Evolutionary conservation across 768 basidiomycete species (phyloP).

Genomic region (Cyathus striatus): DNA sequence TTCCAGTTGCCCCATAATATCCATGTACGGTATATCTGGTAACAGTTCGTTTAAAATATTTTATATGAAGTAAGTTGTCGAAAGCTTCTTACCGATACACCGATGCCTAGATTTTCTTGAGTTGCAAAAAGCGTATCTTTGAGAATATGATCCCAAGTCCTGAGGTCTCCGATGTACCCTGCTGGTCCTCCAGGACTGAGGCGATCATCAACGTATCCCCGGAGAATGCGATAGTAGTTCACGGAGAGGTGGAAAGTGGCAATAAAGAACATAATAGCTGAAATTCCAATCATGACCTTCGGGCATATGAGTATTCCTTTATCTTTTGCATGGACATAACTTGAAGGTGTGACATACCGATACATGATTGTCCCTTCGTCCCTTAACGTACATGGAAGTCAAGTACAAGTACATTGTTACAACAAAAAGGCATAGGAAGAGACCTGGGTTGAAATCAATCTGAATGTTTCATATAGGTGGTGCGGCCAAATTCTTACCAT

Average conservation of each 20-base stretch:
- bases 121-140: neutral
- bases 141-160: neutral
- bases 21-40: neutral
- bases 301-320: neutral
- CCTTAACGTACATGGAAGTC: neutral
- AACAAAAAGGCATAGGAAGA: neutral
- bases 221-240: neutral
- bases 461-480: too few relatives aligned
- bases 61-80: too few relatives aligned
- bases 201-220: neutral
- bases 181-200: neutral
- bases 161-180: neutral
- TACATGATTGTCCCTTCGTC: neutral
- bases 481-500: too few relatives aligned
- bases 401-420: neutral
- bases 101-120: neutral
- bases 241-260: neutral
- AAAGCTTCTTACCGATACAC: neutral
- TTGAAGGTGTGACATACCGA: too few relatives aligned
- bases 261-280: neutral
- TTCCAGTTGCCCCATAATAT: neutral
- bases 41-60: neutral
- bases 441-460: too few relatives aligned
- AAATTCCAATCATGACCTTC: neutral
- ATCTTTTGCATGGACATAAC: neutral